Conservation (phyloP, 1,284 basidiomycete species). For the Leccinum griseonigrum region DNA sequence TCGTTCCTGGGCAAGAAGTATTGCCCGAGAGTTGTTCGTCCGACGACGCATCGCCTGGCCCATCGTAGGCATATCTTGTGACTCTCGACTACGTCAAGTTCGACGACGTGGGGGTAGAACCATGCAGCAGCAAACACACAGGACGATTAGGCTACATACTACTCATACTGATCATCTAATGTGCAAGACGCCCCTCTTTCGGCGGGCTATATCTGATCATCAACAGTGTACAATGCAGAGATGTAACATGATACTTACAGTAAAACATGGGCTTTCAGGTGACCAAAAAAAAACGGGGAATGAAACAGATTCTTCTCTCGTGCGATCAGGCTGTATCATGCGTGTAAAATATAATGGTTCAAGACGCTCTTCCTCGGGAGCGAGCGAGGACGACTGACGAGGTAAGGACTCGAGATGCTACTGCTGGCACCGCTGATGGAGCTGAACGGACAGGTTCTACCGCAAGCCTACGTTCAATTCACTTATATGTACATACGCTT, state of each 20-base stretch:
- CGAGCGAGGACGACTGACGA: neutral
- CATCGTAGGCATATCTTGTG: neutral
- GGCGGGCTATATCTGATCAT: neutral
- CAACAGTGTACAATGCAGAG: constrained; percentile 1
- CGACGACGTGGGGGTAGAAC: neutral
- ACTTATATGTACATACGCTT: neutral
- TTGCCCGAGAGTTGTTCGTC: neutral
- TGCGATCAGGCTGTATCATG: neutral
- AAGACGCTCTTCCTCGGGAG: neutral
- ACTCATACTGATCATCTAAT: neutral
- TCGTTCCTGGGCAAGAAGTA: neutral
- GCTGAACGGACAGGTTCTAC: neutral
- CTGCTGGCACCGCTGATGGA: neutral
- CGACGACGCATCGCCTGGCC: neutral
- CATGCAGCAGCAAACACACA: neutral
- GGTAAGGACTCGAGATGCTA: neutral
- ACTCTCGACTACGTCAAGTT: neutral
- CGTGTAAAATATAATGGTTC: neutral
- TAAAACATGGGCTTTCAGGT: neutral
- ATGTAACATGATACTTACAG: neutral
- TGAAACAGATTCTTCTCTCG: neutral
- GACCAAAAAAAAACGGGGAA: neutral
- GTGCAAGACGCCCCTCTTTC: neutral
- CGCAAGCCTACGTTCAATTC: neutral
- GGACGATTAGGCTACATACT: constrained; percentile 4